Evolutionary conservation across 768 basidiomycete genomes (phyloP).

Genomic region (Cyclocybe aegerita): DNA sequence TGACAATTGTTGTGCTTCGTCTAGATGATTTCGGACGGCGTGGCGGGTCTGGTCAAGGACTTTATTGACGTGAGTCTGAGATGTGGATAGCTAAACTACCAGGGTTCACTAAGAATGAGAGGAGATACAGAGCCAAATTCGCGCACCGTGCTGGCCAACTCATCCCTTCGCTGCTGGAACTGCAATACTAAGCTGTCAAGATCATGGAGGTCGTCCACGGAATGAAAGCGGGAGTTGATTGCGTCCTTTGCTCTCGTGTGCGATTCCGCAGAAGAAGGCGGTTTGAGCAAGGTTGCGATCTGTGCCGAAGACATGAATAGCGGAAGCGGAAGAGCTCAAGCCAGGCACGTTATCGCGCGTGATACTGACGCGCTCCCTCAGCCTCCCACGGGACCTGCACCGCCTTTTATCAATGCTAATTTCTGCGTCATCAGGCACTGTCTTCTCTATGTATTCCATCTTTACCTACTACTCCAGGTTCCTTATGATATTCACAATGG

Average conservation of each 20-base stretch:
- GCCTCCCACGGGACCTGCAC: too few relatives aligned
- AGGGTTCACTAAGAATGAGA: conserved; percentile 32
- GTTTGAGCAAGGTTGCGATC: conserved; percentile 48
- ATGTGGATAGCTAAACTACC: conserved; percentile 60
- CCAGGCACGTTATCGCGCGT: too few relatives aligned
- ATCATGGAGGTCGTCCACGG: conserved; percentile 49
- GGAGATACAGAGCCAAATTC: conserved; percentile 4
- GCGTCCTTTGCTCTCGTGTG: conserved; percentile 31
- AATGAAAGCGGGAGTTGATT: conserved; percentile 47
- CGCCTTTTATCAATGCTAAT: too few relatives aligned
- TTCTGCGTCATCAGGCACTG: too few relatives aligned
- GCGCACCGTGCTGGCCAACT: conserved; percentile 47
- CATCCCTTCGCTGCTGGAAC: conserved; percentile 37
- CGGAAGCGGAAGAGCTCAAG: neutral
- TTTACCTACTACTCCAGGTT: too few relatives aligned
- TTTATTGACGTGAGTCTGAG: conserved; percentile 44
- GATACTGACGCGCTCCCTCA: too few relatives aligned
- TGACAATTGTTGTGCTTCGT: conserved; percentile 71
- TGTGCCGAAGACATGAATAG: conserved; percentile 28
- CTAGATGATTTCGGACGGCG: conserved; percentile 47
- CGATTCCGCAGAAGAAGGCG: conserved; percentile 40
- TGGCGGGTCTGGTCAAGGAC: conserved; percentile 49
- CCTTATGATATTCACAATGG: neutral
- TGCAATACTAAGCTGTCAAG: conserved; percentile 45
- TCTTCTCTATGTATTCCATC: too few relatives aligned